These are phyloP conservation scores for Alternaria panax DNA, from an alignment of 2,329 filamentous ascomycete species.

Conservation along the genomic window DNA sequence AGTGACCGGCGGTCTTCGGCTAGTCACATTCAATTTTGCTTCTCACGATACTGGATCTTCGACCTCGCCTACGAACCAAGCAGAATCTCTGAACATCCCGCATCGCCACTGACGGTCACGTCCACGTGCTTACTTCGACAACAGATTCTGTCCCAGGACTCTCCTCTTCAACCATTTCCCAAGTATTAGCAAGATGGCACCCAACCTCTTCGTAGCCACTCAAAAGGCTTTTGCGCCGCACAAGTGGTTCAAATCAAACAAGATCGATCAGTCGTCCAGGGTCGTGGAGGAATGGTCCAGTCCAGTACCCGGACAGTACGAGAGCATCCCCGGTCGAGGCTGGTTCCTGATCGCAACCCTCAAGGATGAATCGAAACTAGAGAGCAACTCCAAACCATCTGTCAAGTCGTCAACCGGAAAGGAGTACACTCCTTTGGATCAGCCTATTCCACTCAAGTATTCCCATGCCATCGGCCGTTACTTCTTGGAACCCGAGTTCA, in stretches of 20 bases:
- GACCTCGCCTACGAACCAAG: conserved; percentile 14
- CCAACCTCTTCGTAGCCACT: conserved; percentile 60
- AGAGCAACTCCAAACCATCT: conserved; percentile 28
- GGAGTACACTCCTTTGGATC: conserved; percentile 39
- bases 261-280: conserved; percentile 50
- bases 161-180: conserved; percentile 1
- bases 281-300: conserved; percentile 57
- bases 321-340: conserved; percentile 58
- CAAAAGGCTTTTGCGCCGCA: conserved; percentile 57
- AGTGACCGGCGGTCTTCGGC: conserved; percentile 32
- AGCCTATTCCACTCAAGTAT: conserved; percentile 53
- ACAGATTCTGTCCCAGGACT: not conserved
- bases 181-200: conserved; percentile 52
- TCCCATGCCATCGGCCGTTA: conserved; percentile 59
- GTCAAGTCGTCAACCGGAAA: conserved; percentile 16
- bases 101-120: not conserved
- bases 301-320: conserved; percentile 59
- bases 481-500: conserved; percentile 58
- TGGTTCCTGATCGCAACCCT: conserved; percentile 59
- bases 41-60: conserved; percentile 15
- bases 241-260: conserved; percentile 58
- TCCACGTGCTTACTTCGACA: conserved; percentile 3
- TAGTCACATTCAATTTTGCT: conserved; percentile 22
- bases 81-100: conserved; percentile 2
- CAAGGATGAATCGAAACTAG: conserved; percentile 34